Evolutionary conservation across 441 rosid genomes (phyloP), one percentile per base, ranked within the genome.

Genomic region (Jatropha podagrica): DNA sequence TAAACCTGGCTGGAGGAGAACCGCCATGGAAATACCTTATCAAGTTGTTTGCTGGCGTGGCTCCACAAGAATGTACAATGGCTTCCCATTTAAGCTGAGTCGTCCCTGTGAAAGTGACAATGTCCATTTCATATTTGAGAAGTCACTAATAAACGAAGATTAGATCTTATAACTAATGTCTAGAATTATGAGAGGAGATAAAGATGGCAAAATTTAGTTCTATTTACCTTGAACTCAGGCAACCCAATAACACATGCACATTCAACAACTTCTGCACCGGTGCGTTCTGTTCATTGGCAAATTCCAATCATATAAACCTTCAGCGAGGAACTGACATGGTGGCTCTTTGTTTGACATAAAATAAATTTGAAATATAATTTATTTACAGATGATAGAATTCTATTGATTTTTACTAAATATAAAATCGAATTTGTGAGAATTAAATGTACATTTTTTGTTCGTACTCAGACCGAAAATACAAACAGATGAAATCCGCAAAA

Each of bases 181-280:
- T 32, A 32, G 32, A 32, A 32, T 32, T 32, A 42, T 8, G 7
- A 42, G 5, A 4, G 65, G 18, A 61, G 18, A 23, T 59, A 20
- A 37, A n/a, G 11, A 26, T 59, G 38, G 26, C 38, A 26, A 3
- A 49, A 37, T 5, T 14, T 15, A 0, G 38, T 26, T 26, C 72
- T 42, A 74, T n/a, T 56, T 78, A 91, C 98, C 97, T 91, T 89
- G 52, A 84, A 85, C 80, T 93, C 97, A 12, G 88, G 98, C 80
- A 93, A 81, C 32, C 99, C 99, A 58, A 96, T 82, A 38, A 96
- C 98, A 62, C 98, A 96, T 38, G 91, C 99, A 67, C 99, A 96
- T 78, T 96, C 99, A 2, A 92, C 90, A 68, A 96, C 99, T 59
- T 92, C 88, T 18, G 94, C 97, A 56, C 87, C 97, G 46, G 81